Percentiles rank a stretch among this genome's conserved stretches.
Conservation (phyloP, 2,329 filamentous ascomycete species). For the Gliomastix tumulicola region DNA sequence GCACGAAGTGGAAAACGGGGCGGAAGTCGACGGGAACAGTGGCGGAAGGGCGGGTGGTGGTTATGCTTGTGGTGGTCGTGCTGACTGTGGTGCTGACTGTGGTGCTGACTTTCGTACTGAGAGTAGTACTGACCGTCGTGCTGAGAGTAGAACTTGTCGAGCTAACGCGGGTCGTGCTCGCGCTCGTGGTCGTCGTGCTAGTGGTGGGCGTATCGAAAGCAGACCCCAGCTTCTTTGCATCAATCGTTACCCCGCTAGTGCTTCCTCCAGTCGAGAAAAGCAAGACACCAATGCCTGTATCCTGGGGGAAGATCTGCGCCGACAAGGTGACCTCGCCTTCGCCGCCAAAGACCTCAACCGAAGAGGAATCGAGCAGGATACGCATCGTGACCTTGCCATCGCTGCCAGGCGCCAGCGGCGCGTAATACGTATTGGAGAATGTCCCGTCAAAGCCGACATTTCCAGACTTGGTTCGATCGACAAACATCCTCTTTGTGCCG, state of each 20-base stretch:
- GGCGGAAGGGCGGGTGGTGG: slow-evolving; percentile 1
- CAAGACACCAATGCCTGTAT: background rate
- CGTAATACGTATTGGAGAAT: slow-evolving; percentile 2
- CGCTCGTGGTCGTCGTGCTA: background rate
- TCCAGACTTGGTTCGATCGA: slow-evolving; percentile 2
- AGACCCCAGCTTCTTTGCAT: background rate
- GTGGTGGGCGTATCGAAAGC: slow-evolving; percentile 2
- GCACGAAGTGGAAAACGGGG: slow-evolving; percentile 1
- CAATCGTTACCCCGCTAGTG: background rate
- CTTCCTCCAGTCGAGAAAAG: slow-evolving; percentile 3
- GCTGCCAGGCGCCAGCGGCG: background rate
- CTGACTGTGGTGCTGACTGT: slow-evolving; percentile 1
- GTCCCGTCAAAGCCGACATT: slow-evolving; percentile 1
- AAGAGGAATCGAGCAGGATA: slow-evolving; percentile 3
- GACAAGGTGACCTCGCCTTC: slow-evolving; percentile 1
- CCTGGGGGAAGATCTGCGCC: slow-evolving; percentile 3
- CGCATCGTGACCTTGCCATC: slow-evolving; percentile 3
- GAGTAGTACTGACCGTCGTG: background rate
- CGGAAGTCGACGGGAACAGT: slow-evolving; percentile 1
- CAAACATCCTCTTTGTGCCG: background rate
- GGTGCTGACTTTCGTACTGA: background rate
- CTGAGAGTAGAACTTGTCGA: slow-evolving; percentile 2
- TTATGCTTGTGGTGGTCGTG: slow-evolving; percentile 1
- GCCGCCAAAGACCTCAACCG: slow-evolving; percentile 4
- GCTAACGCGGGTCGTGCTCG: slow-evolving; percentile 1